Evolutionary conservation across 768 basidiomycete species (phyloP).

Genomic region (Mycena crocata): DNA sequence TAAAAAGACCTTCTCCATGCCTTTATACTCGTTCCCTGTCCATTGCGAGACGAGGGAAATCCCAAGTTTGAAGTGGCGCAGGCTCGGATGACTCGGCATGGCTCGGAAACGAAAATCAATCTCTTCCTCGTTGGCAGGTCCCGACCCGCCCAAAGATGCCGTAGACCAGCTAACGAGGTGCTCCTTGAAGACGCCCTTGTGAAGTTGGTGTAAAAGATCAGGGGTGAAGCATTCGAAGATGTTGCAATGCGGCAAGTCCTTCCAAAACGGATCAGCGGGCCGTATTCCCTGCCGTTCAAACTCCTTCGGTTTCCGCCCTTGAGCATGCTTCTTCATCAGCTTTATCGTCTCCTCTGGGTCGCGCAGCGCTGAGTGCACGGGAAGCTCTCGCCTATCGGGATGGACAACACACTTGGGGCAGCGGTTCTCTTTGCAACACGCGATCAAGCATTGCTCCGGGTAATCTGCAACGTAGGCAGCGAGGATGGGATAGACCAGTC

Average conservation of each 20-base stretch:
- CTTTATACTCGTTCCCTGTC: slow-evolving; percentile 50
- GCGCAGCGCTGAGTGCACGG: slow-evolving; percentile 7
- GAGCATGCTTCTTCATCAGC: slow-evolving; percentile 37
- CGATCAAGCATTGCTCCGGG: slow-evolving; percentile 21
- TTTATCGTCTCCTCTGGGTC: slow-evolving; percentile 2
- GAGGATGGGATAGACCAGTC: slow-evolving; percentile 22
- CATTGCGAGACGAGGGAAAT: slow-evolving; percentile 49
- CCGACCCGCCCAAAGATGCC: slow-evolving; percentile 13
- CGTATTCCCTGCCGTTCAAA: slow-evolving; percentile 33
- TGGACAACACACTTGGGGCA: slow-evolving; percentile 9
- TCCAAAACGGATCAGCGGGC: slow-evolving; percentile 52
- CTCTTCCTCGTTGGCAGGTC: slow-evolving; percentile 43
- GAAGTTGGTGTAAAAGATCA: slow-evolving; percentile 60
- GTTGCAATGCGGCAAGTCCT: slow-evolving; percentile 50
- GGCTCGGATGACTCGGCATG: slow-evolving; percentile 42
- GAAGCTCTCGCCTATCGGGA: slow-evolving; percentile 33
- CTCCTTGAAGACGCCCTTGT: slow-evolving; percentile 62
- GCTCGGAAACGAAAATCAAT: slow-evolving; percentile 48
- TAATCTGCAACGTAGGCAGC: slow-evolving; percentile 28
- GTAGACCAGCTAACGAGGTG: slow-evolving; percentile 53
- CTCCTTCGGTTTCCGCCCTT: slow-evolving; percentile 8
- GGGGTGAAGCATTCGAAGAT: slow-evolving; percentile 56
- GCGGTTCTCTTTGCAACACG: slow-evolving; percentile 30
- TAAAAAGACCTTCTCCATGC: slow-evolving; percentile 44
- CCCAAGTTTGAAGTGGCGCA: slow-evolving; percentile 49